A percentile compares a stretch with the other conserved stretches of the same genome.
These are phyloP conservation scores for Stephania japonica DNA, from an alignment of 164 flowering plant species.

Conservation along the genomic window DNA sequence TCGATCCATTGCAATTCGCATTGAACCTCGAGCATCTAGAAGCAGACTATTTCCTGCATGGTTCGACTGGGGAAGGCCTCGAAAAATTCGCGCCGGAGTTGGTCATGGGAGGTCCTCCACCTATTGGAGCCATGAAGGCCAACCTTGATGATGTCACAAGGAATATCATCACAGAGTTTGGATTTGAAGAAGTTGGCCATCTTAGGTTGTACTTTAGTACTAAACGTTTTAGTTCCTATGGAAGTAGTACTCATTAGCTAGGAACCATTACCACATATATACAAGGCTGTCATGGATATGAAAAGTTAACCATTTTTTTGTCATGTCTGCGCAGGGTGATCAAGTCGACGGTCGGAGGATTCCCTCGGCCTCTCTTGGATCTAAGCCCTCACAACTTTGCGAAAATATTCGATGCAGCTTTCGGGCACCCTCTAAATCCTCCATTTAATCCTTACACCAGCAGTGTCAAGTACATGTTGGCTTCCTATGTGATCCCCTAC, in stretches of 20 bases:
- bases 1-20: slow-evolving; percentile 7
- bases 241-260: neutral
- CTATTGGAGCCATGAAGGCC: slow-evolving; percentile 31
- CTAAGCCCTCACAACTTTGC: slow-evolving; percentile 38
- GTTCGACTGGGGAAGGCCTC: slow-evolving; percentile 51
- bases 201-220: neutral
- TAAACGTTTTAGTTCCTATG: too few species aligned
- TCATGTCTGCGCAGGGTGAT: slow-evolving; percentile 32
- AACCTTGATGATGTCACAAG: slow-evolving; percentile 11
- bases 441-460: slow-evolving; percentile 56
- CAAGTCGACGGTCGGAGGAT: slow-evolving; percentile 30
- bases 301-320: neutral
- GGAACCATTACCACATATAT: neutral
- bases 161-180: slow-evolving; percentile 3
- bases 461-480: slow-evolving; percentile 45
- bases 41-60: slow-evolving; percentile 71
- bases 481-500: slow-evolving; percentile 46
- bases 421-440: slow-evolving; percentile 39
- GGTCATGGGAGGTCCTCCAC: slow-evolving; percentile 57
- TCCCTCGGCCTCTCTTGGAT: slow-evolving; percentile 51
- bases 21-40: slow-evolving; percentile 69
- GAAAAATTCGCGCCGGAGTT: slow-evolving; percentile 46
- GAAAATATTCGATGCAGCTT: slow-evolving; percentile 29
- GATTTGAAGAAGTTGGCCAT: slow-evolving; percentile 10
- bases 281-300: neutral